Conservation (phyloP, 2,329 filamentous ascomycete species). For the Calonectria crousiana region DNA sequence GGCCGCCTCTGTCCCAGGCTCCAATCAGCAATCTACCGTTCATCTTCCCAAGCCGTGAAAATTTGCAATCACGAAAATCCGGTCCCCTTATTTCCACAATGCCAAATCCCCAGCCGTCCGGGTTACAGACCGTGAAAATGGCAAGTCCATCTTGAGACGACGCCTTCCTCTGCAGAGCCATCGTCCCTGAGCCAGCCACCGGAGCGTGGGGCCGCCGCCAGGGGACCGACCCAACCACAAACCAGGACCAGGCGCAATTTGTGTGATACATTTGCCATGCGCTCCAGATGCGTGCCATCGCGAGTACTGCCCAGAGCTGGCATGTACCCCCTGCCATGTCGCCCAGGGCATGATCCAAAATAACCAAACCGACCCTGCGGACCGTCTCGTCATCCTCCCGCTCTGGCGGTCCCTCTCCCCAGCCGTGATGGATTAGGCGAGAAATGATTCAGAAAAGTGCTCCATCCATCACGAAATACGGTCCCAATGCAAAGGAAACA, state of each 20-base stretch:
- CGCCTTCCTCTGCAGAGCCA: constrained; percentile 32
- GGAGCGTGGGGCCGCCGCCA: constrained; percentile 43
- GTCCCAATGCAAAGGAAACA: constrained; percentile 40
- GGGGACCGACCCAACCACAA: constrained; percentile 31
- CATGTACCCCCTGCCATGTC: constrained; percentile 33
- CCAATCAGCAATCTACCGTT: not conserved
- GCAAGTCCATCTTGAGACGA: constrained; percentile 31
- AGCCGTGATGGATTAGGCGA: constrained; percentile 25
- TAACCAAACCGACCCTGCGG: constrained; percentile 25
- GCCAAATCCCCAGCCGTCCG: constrained; percentile 18
- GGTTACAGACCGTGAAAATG: constrained; percentile 23
- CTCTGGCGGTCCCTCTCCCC: constrained; percentile 13
- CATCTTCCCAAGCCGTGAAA: not conserved
- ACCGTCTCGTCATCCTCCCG: constrained; percentile 30
- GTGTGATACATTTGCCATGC: constrained; percentile 33
- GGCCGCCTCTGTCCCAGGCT: not conserved
- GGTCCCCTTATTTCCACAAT: constrained; percentile 22
- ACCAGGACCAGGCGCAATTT: constrained; percentile 14
- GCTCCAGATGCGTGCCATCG: constrained; percentile 33
- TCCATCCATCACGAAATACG: constrained; percentile 29
- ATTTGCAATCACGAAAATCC: constrained; percentile 13
- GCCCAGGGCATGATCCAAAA: constrained; percentile 31
- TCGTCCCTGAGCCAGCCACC: constrained; percentile 39
- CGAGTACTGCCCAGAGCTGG: constrained; percentile 36
- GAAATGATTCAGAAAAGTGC: not conserved